A percentile compares a stretch with the other conserved stretches of the same genome.
phyloP scores from a whole-genome alignment of 2,329 filamentous ascomycete species.

The Phaeosphaeriaceae sp. region DNA sequence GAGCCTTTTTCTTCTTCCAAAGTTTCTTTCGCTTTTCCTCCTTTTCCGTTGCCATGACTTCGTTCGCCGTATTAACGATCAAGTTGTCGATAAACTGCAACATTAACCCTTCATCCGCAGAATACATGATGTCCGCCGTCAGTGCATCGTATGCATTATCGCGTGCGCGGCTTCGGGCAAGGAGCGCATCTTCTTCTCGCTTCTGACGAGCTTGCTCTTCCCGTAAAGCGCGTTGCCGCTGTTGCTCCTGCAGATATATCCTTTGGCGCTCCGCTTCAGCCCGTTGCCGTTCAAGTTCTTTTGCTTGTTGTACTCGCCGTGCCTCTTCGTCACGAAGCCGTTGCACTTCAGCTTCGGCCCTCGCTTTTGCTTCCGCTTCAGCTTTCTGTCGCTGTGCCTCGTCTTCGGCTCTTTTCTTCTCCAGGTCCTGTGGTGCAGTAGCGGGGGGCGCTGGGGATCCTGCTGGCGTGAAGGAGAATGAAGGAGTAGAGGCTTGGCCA shows the following conservation, averaged over 20 bases:
- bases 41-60: slow-evolving; percentile 30
- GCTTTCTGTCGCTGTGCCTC: slow-evolving; percentile 14
- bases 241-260: slow-evolving; percentile 23
- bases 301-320: slow-evolving; percentile 20
- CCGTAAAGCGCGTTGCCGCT: slow-evolving; percentile 24
- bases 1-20: slow-evolving; percentile 29
- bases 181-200: slow-evolving; percentile 28
- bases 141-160: slow-evolving; percentile 40
- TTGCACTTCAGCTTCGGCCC: slow-evolving; percentile 16
- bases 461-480: slow-evolving; percentile 22
- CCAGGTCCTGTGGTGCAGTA: slow-evolving; percentile 16
- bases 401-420: slow-evolving; percentile 22
- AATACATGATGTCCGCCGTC: slow-evolving; percentile 48
- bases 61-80: slow-evolving; percentile 44
- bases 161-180: slow-evolving; percentile 19
- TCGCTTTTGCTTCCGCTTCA: slow-evolving; percentile 16
- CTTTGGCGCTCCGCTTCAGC: slow-evolving; percentile 22
- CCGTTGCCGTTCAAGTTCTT: slow-evolving; percentile 21
- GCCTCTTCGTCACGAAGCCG: slow-evolving; percentile 17
- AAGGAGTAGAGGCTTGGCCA: slow-evolving; percentile 3
- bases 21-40: slow-evolving; percentile 39
- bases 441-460: slow-evolving; percentile 18
- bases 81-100: slow-evolving; percentile 55
- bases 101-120: slow-evolving; percentile 51
- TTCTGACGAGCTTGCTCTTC: slow-evolving; percentile 29